Percentiles rank a stretch among this genome's conserved stretches.
These are phyloP conservation scores for Auricularia cornea DNA, from an alignment of 768 basidiomycete species.

Conservation along the genomic window DNA sequence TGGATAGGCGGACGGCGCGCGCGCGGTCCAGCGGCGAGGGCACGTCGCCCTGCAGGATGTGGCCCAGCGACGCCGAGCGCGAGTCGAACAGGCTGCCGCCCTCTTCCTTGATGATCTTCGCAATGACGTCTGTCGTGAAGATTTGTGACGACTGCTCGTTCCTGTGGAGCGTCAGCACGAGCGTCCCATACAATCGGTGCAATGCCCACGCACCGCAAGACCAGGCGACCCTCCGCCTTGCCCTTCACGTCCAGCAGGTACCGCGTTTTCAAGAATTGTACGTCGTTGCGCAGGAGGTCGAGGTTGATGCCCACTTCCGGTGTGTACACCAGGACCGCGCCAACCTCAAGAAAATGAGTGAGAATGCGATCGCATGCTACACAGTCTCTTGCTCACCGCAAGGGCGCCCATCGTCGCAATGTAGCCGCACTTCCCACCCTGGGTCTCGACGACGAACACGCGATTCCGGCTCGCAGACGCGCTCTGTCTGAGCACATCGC, in stretches of 20 bases:
- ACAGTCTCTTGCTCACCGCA: constrained; percentile 52
- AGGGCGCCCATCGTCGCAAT: constrained; percentile 92
- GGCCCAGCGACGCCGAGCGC: constrained; percentile 90
- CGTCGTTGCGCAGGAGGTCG: constrained; percentile 72
- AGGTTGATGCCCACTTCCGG: constrained; percentile 87
- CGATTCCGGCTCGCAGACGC: constrained; percentile 92
- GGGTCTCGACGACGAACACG: constrained; percentile 97
- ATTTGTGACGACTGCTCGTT: constrained; percentile 81
- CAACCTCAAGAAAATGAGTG: constrained; percentile 45
- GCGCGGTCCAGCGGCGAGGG: constrained; percentile 93
- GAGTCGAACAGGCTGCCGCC: constrained; percentile 90
- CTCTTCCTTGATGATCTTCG: constrained; percentile 91
- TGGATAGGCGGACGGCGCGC: constrained; percentile 79
- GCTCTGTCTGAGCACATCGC: constrained; percentile 97
- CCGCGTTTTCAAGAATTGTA: constrained; percentile 77
- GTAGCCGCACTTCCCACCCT: constrained; percentile 95
- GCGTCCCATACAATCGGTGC: constrained; percentile 4
- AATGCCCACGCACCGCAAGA: constrained; percentile 60
- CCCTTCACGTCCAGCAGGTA: constrained; percentile 84
- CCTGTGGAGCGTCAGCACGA: constrained; percentile 29
- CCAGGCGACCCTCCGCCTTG: constrained; percentile 85
- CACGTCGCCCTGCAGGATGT: constrained; percentile 92
- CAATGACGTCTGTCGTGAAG: constrained; percentile 87
- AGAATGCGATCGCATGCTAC: neutral
- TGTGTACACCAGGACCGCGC: constrained; percentile 88